Percentiles rank a stretch among this genome's conserved stretches.
Conservation (phyloP, 2,329 filamentous ascomycete species). For the Ophiocordyceps camponoti-floridani region DNA sequence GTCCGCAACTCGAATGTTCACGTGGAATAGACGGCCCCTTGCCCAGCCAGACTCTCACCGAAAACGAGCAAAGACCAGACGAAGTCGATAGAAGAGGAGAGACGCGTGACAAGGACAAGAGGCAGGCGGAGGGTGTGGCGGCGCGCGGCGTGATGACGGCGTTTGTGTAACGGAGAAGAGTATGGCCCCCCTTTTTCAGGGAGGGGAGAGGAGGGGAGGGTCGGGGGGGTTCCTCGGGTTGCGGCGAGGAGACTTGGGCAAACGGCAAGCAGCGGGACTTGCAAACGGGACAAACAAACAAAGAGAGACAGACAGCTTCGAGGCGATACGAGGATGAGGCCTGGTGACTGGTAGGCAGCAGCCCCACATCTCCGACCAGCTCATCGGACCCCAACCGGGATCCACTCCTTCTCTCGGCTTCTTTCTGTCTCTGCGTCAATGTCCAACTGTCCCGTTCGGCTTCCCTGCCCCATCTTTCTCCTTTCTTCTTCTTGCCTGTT, state of each 20-base stretch:
- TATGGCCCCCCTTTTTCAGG: too few relatives aligned
- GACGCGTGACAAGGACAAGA: neutral
- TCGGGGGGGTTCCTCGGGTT: too few relatives aligned
- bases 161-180: neutral
- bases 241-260: neutral
- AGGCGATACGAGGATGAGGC: neutral
- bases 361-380: neutral
- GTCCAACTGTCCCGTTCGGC: too few relatives aligned
- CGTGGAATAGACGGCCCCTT: neutral
- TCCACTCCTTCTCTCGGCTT: neutral
- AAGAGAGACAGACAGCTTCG: neutral
- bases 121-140: neutral
- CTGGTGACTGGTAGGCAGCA: neutral
- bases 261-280: neutral
- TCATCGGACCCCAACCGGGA: neutral
- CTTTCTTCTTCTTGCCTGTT: too few relatives aligned
- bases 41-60: neutral
- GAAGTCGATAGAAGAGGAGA: neutral
- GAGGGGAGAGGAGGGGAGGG: too few relatives aligned
- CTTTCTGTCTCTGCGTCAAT: too few relatives aligned
- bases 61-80: neutral
- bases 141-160: neutral
- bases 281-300: neutral
- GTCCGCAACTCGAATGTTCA: neutral
- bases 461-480: too few relatives aligned